These are phyloP conservation scores for Penicillium dipodomyicola DNA, from an alignment of 495 filamentous ascomycete species.

Conservation along the genomic window DNA sequence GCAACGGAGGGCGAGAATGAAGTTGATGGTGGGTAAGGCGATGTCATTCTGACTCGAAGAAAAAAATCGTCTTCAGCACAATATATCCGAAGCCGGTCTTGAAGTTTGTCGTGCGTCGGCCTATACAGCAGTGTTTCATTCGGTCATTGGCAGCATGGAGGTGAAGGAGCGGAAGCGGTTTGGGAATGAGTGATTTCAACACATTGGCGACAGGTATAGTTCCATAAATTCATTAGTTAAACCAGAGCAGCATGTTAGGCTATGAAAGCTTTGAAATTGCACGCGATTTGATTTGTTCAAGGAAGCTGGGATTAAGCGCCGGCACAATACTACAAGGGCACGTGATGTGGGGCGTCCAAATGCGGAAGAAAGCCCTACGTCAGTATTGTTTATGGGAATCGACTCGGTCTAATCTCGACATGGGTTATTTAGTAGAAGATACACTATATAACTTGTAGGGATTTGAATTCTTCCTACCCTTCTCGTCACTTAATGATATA, in stretches of 20 bases:
- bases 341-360: constrained; percentile 28
- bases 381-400: constrained; percentile 2
- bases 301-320: constrained; percentile 13
- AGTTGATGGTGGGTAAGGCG: constrained; percentile 26
- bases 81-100: background rate
- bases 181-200: background rate
- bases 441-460: background rate
- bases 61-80: background rate
- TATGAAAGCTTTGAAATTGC: constrained; percentile 10
- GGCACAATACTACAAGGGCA: constrained; percentile 12
- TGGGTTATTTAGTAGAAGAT: background rate
- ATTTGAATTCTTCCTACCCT: background rate
- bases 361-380: constrained; percentile 22
- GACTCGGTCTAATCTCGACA: background rate
- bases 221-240: background rate
- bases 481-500: no score
- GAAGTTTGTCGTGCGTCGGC: constrained; percentile 14
- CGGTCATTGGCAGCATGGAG: constrained; percentile 3
- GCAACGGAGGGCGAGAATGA: constrained; percentile 23
- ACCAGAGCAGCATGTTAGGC: background rate
- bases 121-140: constrained; percentile 13
- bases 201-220: background rate
- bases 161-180: background rate
- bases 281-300: constrained; percentile 23
- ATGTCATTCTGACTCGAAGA: constrained; percentile 31